These are phyloP conservation scores for Collybia mongolica DNA, from an alignment of 768 basidiomycete genomes.

Conservation along the genomic window DNA sequence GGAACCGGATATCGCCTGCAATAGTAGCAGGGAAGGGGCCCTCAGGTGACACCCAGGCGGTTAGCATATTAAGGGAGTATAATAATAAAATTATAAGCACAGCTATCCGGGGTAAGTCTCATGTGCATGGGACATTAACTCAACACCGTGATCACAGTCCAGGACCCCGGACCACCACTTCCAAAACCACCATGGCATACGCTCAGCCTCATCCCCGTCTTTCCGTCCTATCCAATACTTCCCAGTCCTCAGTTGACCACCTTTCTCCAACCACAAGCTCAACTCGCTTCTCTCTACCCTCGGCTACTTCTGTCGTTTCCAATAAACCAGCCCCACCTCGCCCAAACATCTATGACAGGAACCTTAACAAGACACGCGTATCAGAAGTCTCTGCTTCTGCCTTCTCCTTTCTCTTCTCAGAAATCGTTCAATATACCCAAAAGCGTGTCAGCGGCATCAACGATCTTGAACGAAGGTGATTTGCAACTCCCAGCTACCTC, in stretches of 20 bases:
- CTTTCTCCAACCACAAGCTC: constrained; percentile 59
- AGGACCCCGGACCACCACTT: too few relatives aligned
- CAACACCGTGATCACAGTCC: too few relatives aligned
- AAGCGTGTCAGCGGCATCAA: constrained; percentile 92
- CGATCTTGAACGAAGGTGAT: constrained; percentile 90
- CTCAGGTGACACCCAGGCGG: neutral
- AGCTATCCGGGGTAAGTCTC: neutral
- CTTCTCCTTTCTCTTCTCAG: constrained; percentile 89
- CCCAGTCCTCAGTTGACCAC: constrained; percentile 50
- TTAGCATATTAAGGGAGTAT: too few relatives aligned
- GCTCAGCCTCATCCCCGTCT: constrained; percentile 65
- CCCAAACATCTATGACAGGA: constrained; percentile 86
- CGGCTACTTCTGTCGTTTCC: constrained; percentile 42
- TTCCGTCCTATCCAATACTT: constrained; percentile 64
- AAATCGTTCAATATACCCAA: constrained; percentile 95
- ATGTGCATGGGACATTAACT: neutral
- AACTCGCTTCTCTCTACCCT: constrained; percentile 68
- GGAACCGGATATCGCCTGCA: constrained; percentile 1
- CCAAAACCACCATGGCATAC: constrained; percentile 41
- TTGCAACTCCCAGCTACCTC: neutral
- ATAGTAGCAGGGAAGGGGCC: neutral
- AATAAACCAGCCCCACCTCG: constrained; percentile 41
- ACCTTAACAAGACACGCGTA: constrained; percentile 82
- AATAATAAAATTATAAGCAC: too few relatives aligned
- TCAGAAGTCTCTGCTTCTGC: constrained; percentile 83